Evolutionary conservation across 768 basidiomycete genomes (phyloP).

Genomic region (Macrolepiota dolichaula): DNA sequence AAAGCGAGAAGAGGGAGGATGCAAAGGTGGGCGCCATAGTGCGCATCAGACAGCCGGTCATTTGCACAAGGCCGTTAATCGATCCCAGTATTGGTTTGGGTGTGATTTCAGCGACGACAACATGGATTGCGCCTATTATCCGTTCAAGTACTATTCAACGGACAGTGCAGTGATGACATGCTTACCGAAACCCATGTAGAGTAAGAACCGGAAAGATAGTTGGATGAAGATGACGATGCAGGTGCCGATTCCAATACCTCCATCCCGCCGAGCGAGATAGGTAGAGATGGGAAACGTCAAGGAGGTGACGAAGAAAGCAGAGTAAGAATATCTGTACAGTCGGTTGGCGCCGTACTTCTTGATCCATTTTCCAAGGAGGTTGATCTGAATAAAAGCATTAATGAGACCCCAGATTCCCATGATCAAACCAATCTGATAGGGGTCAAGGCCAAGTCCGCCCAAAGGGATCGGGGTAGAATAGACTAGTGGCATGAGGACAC

Average conservation of each 20-base stretch:
- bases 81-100: constrained; percentile 42
- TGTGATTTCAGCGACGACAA: constrained; percentile 39
- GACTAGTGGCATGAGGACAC: constrained; percentile 37
- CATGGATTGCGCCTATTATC: constrained; percentile 43
- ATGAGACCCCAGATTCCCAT: constrained; percentile 45
- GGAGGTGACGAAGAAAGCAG: constrained; percentile 22
- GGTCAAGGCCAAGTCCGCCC: constrained; percentile 66
- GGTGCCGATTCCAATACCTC: constrained; percentile 25
- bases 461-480: constrained; percentile 56
- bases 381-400: constrained; percentile 48
- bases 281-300: constrained; percentile 31
- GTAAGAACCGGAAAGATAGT: constrained; percentile 22
- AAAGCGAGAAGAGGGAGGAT: constrained; percentile 55
- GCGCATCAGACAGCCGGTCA: constrained; percentile 43
- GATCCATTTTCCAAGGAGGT: constrained; percentile 48
- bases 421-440: constrained; percentile 58
- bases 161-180: not conserved
- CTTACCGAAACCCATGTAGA: constrained; percentile 34
- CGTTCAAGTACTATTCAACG: not conserved
- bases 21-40: constrained; percentile 51
- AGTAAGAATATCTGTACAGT: constrained; percentile 38
- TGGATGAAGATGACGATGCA: constrained; percentile 33
- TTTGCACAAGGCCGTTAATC: constrained; percentile 55
- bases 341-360: constrained; percentile 51
- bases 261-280: constrained; percentile 29